Evolutionary conservation across 352 stramenopile genomes (phyloP).

Genomic region (Pythium rishiriense): DNA sequence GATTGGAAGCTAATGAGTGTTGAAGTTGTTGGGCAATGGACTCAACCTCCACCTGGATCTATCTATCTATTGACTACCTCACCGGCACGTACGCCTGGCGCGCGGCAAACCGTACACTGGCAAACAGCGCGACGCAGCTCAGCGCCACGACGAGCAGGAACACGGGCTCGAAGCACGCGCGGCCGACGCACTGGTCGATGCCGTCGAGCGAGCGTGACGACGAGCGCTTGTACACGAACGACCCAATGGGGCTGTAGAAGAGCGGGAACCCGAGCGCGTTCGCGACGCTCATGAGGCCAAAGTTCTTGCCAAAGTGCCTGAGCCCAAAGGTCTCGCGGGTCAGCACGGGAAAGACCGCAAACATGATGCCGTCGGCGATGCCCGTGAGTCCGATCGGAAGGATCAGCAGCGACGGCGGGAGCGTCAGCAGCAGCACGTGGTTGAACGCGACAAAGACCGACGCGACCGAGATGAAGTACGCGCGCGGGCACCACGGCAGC

Average conservation of each 20-base stretch:
- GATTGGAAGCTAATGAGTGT: constrained; percentile 18
- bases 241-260: constrained; percentile 68
- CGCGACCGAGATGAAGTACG: constrained; percentile 60
- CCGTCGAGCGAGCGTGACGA: constrained; percentile 38
- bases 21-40: constrained; percentile 1
- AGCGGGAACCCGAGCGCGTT: constrained; percentile 75
- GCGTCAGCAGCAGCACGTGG: constrained; percentile 56
- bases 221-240: constrained; percentile 49
- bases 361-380: constrained; percentile 73
- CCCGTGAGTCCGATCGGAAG: constrained; percentile 65
- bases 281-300: constrained; percentile 69
- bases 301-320: constrained; percentile 80
- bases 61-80: background rate
- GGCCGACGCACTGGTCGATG: constrained; percentile 53
- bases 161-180: constrained; percentile 59
- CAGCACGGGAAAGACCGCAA: constrained; percentile 66
- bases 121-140: constrained; percentile 48
- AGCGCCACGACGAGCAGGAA: constrained; percentile 59
- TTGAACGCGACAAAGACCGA: constrained; percentile 58
- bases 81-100: constrained; percentile 34
- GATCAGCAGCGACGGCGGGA: constrained; percentile 40
- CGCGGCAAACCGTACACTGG: constrained; percentile 54
- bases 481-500: constrained; percentile 43
- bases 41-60: too few species aligned
- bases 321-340: constrained; percentile 69